Evolutionary conservation across 2,329 filamentous ascomycete species (phyloP), one percentile per base, ranked within the genome.

Genomic region (Colletotrichum falcatum): DNA sequence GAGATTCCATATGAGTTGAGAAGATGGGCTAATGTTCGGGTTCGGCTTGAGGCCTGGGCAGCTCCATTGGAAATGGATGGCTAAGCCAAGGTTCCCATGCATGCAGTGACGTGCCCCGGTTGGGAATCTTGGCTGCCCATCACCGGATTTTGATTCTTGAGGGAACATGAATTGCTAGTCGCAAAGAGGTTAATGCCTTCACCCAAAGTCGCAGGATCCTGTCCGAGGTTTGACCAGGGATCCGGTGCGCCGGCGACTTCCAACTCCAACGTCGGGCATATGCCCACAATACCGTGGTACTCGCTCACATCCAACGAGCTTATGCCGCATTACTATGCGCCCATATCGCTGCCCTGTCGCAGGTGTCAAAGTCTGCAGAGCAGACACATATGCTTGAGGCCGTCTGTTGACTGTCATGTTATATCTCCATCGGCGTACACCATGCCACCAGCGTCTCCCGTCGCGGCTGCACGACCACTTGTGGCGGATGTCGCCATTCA

Each of bases 401-500:
- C 35, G 3, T 39, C n/a, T 28, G n/a, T 2, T 54, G 26, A 28
- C 23, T 16, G 14, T 14, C 35, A 5, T 14, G 35, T n/a, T n/a
- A n/a, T n/a, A n/a, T n/a, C n/a, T n/a, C n/a, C n/a, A n/a, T n/a
- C n/a, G n/a, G n/a, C n/a, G n/a, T n/a, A n/a, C n/a, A n/a, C n/a
- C n/a, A n/a, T n/a, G n/a, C n/a, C n/a, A n/a, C n/a, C n/a, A n/a
- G n/a, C n/a, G n/a, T n/a, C n/a, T n/a, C n/a, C n/a, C n/a, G n/a
- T n/a, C n/a, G n/a, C n/a, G n/a, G n/a, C n/a, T n/a, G n/a, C n/a
- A n/a, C n/a, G n/a, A n/a, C n/a, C n/a, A n/a, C n/a, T n/a, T n/a
- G n/a, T n/a, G 64, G 53, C 51, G 67, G 53, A 70, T 70, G 67
- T 62, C 64, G 67, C 62, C 67, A 70, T 70, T 20, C n/a, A n/a